These are phyloP conservation scores for Lophiotrema nucula DNA, from an alignment of 495 filamentous ascomycete genomes.

Conservation along the genomic window DNA sequence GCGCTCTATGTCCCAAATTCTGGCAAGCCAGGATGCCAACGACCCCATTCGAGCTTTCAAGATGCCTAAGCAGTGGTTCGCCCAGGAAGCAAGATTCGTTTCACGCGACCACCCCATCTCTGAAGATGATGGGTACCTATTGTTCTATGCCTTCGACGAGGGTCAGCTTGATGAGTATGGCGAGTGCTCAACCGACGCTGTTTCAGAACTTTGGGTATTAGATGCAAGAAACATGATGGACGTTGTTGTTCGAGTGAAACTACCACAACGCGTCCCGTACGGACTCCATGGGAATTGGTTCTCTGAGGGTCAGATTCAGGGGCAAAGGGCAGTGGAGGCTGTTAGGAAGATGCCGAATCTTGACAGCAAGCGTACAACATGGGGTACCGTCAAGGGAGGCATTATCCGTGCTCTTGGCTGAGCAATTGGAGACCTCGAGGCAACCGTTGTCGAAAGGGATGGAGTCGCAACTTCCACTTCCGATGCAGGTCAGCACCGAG, in stretches of 20 bases:
- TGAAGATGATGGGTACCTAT: slow-evolving; percentile 61
- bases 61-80: slow-evolving; percentile 57
- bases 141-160: slow-evolving; percentile 62
- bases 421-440: no score
- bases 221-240: slow-evolving; percentile 58
- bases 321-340: slow-evolving; percentile 35
- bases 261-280: slow-evolving; percentile 66
- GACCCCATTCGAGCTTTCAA: slow-evolving; percentile 59
- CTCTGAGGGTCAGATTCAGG: slow-evolving; percentile 51
- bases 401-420: not conserved
- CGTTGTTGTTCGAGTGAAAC: slow-evolving; percentile 52
- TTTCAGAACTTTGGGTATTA: slow-evolving; percentile 64
- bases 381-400: not conserved
- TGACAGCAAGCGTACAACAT: no score
- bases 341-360: slow-evolving; percentile 17
- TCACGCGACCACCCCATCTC: slow-evolving; percentile 30
- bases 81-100: slow-evolving; percentile 65
- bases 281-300: slow-evolving; percentile 69
- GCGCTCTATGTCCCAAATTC: slow-evolving; percentile 48
- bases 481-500: no score
- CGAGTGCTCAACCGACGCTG: slow-evolving; percentile 42
- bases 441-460: no score
- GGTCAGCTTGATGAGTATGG: slow-evolving; percentile 51
- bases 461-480: no score
- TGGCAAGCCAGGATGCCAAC: slow-evolving; percentile 43